A percentile compares a stretch with the other conserved stretches of the same genome.
phyloP scores from a whole-genome alignment of 2,329 filamentous ascomycete genomes.

The Pyrenochaeta sp. region DNA sequence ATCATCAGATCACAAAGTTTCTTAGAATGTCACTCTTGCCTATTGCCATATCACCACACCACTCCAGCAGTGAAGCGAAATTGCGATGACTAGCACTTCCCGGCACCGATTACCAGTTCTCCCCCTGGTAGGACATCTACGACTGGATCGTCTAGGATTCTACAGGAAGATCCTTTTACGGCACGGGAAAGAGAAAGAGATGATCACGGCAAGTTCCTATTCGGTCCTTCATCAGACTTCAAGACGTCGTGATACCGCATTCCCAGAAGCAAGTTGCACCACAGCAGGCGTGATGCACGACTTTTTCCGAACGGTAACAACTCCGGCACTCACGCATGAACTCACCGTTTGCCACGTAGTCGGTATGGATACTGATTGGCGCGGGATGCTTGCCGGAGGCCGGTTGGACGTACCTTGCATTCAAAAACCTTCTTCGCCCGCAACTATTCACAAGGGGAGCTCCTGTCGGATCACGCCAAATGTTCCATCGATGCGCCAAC shows the following conservation, averaged over 20 bases:
- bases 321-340: slow-evolving; percentile 24
- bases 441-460: neutral
- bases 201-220: neutral
- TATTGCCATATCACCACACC: slow-evolving; percentile 8
- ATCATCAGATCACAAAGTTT: slow-evolving; percentile 29
- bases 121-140: neutral
- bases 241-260: slow-evolving; percentile 6
- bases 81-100: slow-evolving; percentile 7
- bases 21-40: slow-evolving; percentile 6
- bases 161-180: neutral
- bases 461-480: neutral
- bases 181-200: neutral
- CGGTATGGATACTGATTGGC: slow-evolving; percentile 14
- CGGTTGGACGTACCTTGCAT: neutral
- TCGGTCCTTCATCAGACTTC: slow-evolving; percentile 7
- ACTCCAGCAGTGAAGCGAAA: slow-evolving; percentile 17
- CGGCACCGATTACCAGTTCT: neutral
- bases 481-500: neutral
- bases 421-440: neutral
- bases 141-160: neutral
- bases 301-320: slow-evolving; percentile 25
- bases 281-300: slow-evolving; percentile 1
- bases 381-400: slow-evolving; percentile 12
- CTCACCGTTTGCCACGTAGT: slow-evolving; percentile 10
- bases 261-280: slow-evolving; percentile 12